Percentiles rank a stretch among this genome's conserved stretches.
Evolutionary conservation across 257 asterid species (phyloP).

Genomic region (Scutellaria galericulata): DNA sequence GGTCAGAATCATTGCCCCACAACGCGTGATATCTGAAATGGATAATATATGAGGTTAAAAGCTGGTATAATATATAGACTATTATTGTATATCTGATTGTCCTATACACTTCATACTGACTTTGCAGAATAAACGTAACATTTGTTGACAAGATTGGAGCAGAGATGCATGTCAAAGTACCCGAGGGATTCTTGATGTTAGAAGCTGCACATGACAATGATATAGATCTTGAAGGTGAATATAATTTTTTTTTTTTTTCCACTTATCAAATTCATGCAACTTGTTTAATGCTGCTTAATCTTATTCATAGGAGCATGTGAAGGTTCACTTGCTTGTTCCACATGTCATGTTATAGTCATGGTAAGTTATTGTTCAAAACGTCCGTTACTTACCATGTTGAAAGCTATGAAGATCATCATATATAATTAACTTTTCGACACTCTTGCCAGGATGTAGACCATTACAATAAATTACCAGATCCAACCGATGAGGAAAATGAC

Average conservation of each 20-base stretch:
- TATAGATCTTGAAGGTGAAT: conserved; percentile 86
- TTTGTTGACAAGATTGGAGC: conserved; percentile 90
- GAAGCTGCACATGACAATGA: conserved; percentile 95
- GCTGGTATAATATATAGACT: background rate
- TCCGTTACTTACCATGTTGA: background rate
- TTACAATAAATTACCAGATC: conserved; percentile 83
- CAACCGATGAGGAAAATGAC: conserved; percentile 92
- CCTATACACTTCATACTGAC: conserved; percentile 24
- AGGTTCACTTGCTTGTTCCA: conserved; percentile 95
- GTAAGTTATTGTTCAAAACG: conserved; percentile 42
- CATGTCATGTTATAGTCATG: conserved; percentile 92
- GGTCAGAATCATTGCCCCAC: background rate
- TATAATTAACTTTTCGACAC: conserved; percentile 19
- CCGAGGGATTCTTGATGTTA: conserved; percentile 84
- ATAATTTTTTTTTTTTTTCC: conserved; percentile 12
- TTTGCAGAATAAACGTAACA: conserved; percentile 75
- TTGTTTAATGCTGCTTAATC: background rate
- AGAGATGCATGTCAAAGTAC: conserved; percentile 71
- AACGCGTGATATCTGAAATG: background rate
- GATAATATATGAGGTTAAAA: conserved; percentile 15
- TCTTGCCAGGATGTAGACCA: conserved; percentile 67
- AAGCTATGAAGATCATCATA: background rate
- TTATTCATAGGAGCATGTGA: conserved; percentile 85
- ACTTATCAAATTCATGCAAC: background rate
- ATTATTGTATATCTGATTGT: background rate